phyloP scores from a whole-genome alignment of 2,329 filamentous ascomycete species.

The Alternaria gansuensis region DNA sequence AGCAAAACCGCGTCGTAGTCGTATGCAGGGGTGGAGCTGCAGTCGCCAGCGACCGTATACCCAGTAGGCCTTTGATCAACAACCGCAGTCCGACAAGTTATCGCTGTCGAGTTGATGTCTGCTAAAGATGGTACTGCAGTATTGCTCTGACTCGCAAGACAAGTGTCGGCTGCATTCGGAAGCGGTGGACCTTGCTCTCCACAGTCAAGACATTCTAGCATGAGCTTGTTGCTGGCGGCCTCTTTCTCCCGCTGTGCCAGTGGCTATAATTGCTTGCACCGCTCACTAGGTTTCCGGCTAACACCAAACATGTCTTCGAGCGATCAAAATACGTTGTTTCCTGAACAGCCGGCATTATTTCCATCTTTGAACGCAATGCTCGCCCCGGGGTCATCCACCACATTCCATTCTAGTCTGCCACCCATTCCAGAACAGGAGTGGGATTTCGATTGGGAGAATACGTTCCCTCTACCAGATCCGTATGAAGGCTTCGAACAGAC shows the following conservation, averaged over 20 bases:
- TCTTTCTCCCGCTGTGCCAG: conserved; percentile 8
- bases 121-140: too few relatives aligned
- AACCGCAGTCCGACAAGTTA: too few relatives aligned
- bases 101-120: too few relatives aligned
- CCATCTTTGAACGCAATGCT: neutral
- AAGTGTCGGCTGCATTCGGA: too few relatives aligned
- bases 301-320: conserved; percentile 11
- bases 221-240: conserved; percentile 3
- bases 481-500: conserved; percentile 10
- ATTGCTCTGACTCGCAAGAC: too few relatives aligned
- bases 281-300: neutral
- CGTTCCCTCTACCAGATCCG: neutral
- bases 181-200: too few relatives aligned
- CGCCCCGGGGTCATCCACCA: neutral
- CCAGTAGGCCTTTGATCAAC: too few relatives aligned
- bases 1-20: too few relatives aligned
- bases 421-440: conserved; percentile 5
- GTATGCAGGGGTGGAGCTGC: too few relatives aligned
- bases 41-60: too few relatives aligned
- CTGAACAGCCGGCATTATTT: neutral
- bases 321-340: neutral
- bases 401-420: neutral
- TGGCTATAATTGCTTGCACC: conserved; percentile 10
- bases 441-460: conserved; percentile 11
- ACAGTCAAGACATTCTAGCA: neutral